Conservation (phyloP, 192 early-diverging fungal species). For the Linnemannia exigua region DNA sequence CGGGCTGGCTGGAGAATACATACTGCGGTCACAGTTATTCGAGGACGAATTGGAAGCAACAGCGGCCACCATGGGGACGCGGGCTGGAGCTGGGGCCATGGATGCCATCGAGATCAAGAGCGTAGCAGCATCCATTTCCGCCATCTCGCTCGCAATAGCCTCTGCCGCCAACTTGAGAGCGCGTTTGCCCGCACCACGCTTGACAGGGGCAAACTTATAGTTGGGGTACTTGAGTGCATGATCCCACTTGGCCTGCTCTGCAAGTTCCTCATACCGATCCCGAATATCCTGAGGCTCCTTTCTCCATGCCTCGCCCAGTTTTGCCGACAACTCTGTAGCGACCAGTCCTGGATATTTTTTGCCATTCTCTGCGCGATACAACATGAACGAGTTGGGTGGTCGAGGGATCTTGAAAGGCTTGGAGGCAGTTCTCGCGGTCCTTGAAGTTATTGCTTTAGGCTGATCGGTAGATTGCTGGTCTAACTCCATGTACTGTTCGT, state of each 20-base stretch:
- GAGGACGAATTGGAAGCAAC: background rate
- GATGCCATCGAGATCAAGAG: background rate
- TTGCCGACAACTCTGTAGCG: conserved; percentile 24
- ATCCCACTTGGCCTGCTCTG: conserved; percentile 29
- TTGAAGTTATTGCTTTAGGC: background rate
- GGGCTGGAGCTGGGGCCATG: background rate
- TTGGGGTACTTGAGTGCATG: conserved; percentile 27
- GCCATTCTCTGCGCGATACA: conserved; percentile 29
- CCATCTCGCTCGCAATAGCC: background rate
- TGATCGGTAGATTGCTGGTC: background rate
- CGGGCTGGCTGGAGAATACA: background rate
- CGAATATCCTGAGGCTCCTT: conserved; percentile 16
- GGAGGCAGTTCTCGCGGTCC: background rate
- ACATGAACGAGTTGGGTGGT: conserved; percentile 43
- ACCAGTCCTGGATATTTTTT: conserved; percentile 25
- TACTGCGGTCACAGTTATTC: background rate
- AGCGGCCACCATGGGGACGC: background rate
- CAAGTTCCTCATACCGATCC: conserved; percentile 22
- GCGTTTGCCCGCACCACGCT: conserved; percentile 17
- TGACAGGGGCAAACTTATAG: conserved; percentile 43
- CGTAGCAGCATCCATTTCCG: background rate
- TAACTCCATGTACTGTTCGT: background rate
- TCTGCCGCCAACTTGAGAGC: conserved; percentile 18
- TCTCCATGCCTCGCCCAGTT: conserved; percentile 30
- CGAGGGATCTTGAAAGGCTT: conserved; percentile 32